Conservation (phyloP, 2,329 filamentous ascomycete genomes). For the Cladosporium halotolerans region DNA sequence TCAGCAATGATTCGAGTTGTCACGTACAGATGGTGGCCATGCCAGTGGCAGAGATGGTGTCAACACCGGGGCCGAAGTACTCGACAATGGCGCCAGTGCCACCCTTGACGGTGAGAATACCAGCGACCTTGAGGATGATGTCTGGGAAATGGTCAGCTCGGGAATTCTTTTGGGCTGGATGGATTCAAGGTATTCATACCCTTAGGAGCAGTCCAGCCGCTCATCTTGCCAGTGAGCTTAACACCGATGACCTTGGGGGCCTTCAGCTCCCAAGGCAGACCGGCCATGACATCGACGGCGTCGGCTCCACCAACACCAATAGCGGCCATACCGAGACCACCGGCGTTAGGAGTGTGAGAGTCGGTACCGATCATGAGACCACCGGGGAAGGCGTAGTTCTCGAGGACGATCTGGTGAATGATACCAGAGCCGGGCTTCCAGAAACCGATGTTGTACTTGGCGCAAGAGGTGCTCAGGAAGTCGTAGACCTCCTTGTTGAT, state of each 20-base stretch:
- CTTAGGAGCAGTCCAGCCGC: constrained; percentile 90
- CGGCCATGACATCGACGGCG: constrained; percentile 96
- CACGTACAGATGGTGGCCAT: constrained; percentile 72
- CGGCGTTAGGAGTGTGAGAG: constrained; percentile 94
- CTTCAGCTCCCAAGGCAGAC: constrained; percentile 96
- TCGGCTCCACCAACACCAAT: constrained; percentile 98
- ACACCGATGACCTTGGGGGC: constrained; percentile 96
- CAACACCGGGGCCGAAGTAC: constrained; percentile 59
- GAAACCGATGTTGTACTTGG: constrained; percentile 99
- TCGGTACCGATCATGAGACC: constrained; percentile 96
- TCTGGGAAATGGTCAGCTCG: constrained; percentile 47
- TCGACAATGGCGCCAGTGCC: constrained; percentile 88
- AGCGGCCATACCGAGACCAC: constrained; percentile 85
- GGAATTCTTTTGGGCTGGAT: not conserved
- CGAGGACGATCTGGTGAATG: constrained; percentile 96
- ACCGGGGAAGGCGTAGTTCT: constrained; percentile 99
- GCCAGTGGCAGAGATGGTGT: constrained; percentile 72
- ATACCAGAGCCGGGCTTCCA: constrained; percentile 98
- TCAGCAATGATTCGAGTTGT: constrained; percentile 8
- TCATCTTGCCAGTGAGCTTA: constrained; percentile 81
- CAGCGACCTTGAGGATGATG: constrained; percentile 94
- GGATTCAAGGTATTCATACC: constrained; percentile 49
- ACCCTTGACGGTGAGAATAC: constrained; percentile 95
- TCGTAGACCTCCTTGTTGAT: constrained; percentile 99
- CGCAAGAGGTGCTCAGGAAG: constrained; percentile 87